Evolutionary conservation across 345 rosid species (phyloP).

Genomic region (Clausena lansium): DNA sequence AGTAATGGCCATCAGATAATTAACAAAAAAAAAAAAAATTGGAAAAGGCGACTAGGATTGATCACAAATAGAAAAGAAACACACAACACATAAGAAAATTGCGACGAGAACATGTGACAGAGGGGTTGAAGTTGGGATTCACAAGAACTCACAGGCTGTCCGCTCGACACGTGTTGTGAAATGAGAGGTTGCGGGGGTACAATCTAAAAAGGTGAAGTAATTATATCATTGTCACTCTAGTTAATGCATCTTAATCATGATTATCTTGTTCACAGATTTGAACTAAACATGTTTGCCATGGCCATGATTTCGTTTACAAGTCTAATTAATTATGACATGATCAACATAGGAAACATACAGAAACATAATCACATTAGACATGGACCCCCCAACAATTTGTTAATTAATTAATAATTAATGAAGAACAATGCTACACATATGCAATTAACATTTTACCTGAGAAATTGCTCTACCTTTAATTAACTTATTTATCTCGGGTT

Average conservation of each 20-base stretch:
- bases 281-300: constrained; percentile 41
- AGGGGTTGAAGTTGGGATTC: background rate
- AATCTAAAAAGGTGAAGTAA: constrained; percentile 11
- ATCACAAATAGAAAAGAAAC: background rate
- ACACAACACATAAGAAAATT: background rate
- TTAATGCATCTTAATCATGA: constrained; percentile 43
- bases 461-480: too few relatives aligned
- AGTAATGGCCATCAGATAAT: too few relatives aligned
- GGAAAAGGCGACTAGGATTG: background rate
- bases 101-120: background rate
- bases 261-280: constrained; percentile 15
- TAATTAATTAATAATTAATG: background rate
- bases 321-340: constrained; percentile 12
- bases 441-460: too few relatives aligned
- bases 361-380: constrained; percentile 31
- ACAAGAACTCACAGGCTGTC: background rate
- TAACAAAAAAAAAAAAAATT: too few relatives aligned
- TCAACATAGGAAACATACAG: constrained; percentile 34
- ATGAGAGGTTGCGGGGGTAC: background rate
- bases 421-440: background rate
- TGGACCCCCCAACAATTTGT: constrained; percentile 23
- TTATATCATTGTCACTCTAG: constrained; percentile 15
- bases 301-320: background rate
- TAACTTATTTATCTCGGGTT: background rate
- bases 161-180: background rate